Percentiles rank a stretch among this genome's conserved stretches.
These are phyloP conservation scores for Coemansia sp. DNA, from an alignment of 192 early-diverging fungal genomes.

Conservation along the genomic window DNA sequence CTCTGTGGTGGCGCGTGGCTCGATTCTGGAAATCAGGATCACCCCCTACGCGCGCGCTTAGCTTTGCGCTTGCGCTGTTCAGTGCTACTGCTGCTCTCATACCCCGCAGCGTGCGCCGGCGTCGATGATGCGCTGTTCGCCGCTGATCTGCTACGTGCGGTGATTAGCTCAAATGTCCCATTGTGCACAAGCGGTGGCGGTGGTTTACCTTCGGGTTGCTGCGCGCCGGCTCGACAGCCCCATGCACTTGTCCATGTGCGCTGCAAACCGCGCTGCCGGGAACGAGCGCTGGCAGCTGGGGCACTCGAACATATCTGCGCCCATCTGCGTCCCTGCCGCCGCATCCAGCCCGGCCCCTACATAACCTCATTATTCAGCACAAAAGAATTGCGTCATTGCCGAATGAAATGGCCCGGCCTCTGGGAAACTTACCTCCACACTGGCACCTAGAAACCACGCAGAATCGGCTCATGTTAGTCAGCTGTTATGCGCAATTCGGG, in stretches of 20 bases:
- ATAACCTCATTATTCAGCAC: neutral
- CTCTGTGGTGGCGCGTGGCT: constrained; percentile 4
- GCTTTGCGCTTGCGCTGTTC: constrained; percentile 28
- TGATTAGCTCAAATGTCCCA: neutral
- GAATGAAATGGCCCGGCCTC: neutral
- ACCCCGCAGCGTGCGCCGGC: constrained; percentile 32
- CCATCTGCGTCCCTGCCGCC: constrained; percentile 25
- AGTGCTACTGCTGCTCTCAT: constrained; percentile 49
- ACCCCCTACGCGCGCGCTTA: constrained; percentile 9
- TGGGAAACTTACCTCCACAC: constrained; percentile 33
- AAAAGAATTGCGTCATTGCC: no score
- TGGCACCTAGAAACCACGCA: constrained; percentile 52
- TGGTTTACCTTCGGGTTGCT: constrained; percentile 46
- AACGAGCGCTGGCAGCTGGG: constrained; percentile 74
- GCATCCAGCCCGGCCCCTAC: constrained; percentile 10
- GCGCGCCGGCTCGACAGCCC: constrained; percentile 63
- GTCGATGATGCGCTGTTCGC: constrained; percentile 43
- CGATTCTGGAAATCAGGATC: neutral
- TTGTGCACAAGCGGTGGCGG: no score
- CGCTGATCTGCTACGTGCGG: constrained; percentile 17
- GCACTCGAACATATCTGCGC: constrained; percentile 68
- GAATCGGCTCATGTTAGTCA: neutral
- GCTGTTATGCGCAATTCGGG: neutral
- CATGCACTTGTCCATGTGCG: constrained; percentile 91
- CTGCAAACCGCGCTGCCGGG: constrained; percentile 83